These are phyloP conservation scores for Biancaea sappan DNA, from an alignment of 306 rosid species.

Conservation along the genomic window DNA sequence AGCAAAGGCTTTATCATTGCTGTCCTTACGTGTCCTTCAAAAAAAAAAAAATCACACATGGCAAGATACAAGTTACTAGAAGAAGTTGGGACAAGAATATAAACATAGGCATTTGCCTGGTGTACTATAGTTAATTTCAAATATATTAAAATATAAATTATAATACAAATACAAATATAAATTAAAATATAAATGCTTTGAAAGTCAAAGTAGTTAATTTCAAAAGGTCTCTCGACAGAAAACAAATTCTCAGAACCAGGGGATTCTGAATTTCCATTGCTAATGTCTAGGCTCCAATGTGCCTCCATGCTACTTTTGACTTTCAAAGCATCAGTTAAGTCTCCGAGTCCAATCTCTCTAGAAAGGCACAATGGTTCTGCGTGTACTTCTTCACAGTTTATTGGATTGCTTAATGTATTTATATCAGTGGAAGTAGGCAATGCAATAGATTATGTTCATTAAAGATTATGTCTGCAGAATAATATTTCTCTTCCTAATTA, in stretches of 20 bases:
- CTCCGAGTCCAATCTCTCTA: slow-evolving; percentile 47
- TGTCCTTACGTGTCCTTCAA: slow-evolving; percentile 88
- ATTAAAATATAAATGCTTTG: no score
- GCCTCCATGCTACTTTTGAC: slow-evolving; percentile 37
- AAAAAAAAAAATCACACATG: slow-evolving; percentile 38
- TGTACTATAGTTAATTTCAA: slow-evolving; percentile 19
- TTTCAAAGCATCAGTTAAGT: slow-evolving; percentile 41
- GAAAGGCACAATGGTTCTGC: slow-evolving; percentile 41
- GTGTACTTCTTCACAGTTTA: slow-evolving; percentile 44
- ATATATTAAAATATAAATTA: slow-evolving; percentile 6
- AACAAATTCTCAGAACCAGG: slow-evolving; percentile 40
- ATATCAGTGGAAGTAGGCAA: slow-evolving; percentile 43
- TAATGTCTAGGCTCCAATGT: slow-evolving; percentile 39
- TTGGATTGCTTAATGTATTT: slow-evolving; percentile 51
- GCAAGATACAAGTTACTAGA: slow-evolving; percentile 30
- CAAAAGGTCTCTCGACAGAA: slow-evolving; percentile 51
- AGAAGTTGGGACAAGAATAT: slow-evolving; percentile 1
- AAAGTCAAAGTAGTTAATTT: slow-evolving; percentile 41
- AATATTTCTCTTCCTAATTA: no score
- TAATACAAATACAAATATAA: slow-evolving; percentile 14
- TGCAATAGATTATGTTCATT: no score
- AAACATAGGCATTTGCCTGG: neutral
- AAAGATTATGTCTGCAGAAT: no score
- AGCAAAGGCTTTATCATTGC: slow-evolving; percentile 65
- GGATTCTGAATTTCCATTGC: slow-evolving; percentile 40